phyloP scores from a whole-genome alignment of 768 basidiomycete genomes.

The Termitomyces sp. region DNA sequence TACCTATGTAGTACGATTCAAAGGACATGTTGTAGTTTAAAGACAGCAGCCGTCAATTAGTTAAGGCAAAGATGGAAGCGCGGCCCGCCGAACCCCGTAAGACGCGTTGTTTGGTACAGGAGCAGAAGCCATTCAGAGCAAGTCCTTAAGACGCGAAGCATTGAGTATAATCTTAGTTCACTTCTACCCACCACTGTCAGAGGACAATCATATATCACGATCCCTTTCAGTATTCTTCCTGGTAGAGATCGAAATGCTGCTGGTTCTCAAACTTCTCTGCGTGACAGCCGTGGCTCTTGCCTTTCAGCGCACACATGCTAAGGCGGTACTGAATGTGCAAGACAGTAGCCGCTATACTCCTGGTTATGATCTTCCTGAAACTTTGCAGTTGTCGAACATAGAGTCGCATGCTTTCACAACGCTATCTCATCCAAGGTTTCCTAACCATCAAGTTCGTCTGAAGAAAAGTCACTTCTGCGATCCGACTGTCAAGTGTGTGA shows the following conservation, averaged over 20 bases:
- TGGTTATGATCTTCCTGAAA: neutral
- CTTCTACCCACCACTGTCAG: neutral
- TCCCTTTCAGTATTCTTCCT: neutral
- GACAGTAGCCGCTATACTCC: neutral
- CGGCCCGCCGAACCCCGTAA: neutral
- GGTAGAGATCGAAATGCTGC: neutral
- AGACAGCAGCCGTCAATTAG: neutral
- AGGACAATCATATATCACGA: neutral
- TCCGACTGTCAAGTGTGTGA: slow-evolving; percentile 52
- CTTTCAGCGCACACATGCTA: slow-evolving; percentile 1
- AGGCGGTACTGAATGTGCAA: neutral
- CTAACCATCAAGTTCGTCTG: slow-evolving; percentile 48
- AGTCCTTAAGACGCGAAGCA: neutral
- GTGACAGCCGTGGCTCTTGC: slow-evolving; percentile 1
- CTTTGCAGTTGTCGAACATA: slow-evolving; percentile 23
- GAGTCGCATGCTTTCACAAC: slow-evolving; percentile 28
- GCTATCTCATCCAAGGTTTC: slow-evolving; percentile 45
- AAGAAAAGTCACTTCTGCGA: slow-evolving; percentile 63
- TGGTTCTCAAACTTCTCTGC: neutral
- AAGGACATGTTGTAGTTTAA: slow-evolving; percentile 25
- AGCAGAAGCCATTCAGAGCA: neutral
- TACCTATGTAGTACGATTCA: slow-evolving; percentile 58
- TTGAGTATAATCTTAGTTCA: neutral
- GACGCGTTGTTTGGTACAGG: neutral
- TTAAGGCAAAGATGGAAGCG: neutral